phyloP scores from a whole-genome alignment of 805 yeast species.

The Kregervanrija delftensis region DNA sequence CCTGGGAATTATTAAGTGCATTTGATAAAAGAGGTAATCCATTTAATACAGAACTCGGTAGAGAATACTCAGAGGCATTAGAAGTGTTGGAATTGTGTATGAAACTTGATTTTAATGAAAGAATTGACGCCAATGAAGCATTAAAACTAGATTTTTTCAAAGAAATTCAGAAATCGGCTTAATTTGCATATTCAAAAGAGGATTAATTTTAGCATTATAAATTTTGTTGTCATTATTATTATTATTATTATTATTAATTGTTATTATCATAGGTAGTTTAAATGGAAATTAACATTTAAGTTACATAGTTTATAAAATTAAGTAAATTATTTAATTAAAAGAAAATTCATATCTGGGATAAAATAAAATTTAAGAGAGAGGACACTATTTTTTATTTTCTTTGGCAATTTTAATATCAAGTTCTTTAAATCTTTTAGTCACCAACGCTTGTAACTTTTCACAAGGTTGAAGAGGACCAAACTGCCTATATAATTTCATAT shows the following conservation, averaged over 20 bases:
- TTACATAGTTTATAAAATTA: too few relatives aligned
- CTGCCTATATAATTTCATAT: slow-evolving; percentile 58
- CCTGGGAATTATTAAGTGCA: slow-evolving; percentile 52
- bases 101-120: slow-evolving; percentile 47
- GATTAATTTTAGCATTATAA: background rate
- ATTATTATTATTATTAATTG: too few relatives aligned
- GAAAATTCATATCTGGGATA: background rate
- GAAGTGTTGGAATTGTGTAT: slow-evolving; percentile 53
- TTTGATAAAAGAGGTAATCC: slow-evolving; percentile 37
- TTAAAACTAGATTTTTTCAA: slow-evolving; percentile 54
- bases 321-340: too few relatives aligned
- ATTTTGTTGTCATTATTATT: too few relatives aligned
- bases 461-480: slow-evolving; percentile 53
- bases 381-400: slow-evolving; percentile 2
- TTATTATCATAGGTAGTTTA: too few relatives aligned
- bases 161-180: slow-evolving; percentile 5
- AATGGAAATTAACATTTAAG: too few relatives aligned
- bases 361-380: background rate
- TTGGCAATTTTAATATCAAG: slow-evolving; percentile 23
- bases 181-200: background rate
- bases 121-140: slow-evolving; percentile 53
- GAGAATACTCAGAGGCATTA: slow-evolving; percentile 38
- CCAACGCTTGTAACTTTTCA: slow-evolving; percentile 33
- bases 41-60: slow-evolving; percentile 29
- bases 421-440: slow-evolving; percentile 31